Evolutionary conservation across 2,329 filamentous ascomycete species (phyloP).

Genomic region (Amylocarpus encephaloides): DNA sequence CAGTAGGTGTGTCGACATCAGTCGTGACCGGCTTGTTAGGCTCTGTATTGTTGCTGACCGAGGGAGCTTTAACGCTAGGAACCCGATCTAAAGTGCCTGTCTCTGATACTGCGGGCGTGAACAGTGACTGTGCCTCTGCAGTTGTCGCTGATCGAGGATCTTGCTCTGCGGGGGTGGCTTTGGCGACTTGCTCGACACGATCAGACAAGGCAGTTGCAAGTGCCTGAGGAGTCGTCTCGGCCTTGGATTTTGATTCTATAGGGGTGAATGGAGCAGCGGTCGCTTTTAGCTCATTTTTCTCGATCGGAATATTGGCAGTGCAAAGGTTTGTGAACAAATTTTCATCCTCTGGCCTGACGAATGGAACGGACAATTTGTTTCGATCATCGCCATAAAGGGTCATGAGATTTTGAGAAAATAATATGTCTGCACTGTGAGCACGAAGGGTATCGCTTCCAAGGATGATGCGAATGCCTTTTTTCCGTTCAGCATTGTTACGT

Average conservation of each 20-base stretch:
- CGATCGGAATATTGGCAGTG: constrained; percentile 51
- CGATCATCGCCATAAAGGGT: constrained; percentile 80
- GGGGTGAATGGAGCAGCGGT: constrained; percentile 29
- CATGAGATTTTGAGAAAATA: constrained; percentile 89
- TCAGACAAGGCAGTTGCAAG: constrained; percentile 10
- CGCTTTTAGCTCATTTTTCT: constrained; percentile 51
- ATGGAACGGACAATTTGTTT: constrained; percentile 81
- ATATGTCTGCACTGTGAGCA: constrained; percentile 78
- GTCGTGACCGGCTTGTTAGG: constrained; percentile 14
- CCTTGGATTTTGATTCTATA: constrained; percentile 23
- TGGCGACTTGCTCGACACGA: constrained; percentile 7
- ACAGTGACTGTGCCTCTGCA: constrained; percentile 17
- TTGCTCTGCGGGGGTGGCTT: constrained; percentile 7
- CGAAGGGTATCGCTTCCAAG: constrained; percentile 84
- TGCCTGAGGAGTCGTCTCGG: constrained; percentile 11
- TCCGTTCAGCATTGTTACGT: constrained; percentile 41
- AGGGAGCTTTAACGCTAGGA: constrained; percentile 15
- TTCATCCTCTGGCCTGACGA: constrained; percentile 88
- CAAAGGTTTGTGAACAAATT: constrained; percentile 69
- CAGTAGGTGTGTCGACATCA: constrained; percentile 13
- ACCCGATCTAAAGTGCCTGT: constrained; percentile 8
- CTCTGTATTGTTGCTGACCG: constrained; percentile 16
- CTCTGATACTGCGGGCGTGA: constrained; percentile 10
- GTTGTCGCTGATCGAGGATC: constrained; percentile 7
- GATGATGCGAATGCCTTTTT: constrained; percentile 73